Evolutionary conservation across 176 grass and related monocot genomes (phyloP).

Genomic region (Paspalum vaginatum): DNA sequence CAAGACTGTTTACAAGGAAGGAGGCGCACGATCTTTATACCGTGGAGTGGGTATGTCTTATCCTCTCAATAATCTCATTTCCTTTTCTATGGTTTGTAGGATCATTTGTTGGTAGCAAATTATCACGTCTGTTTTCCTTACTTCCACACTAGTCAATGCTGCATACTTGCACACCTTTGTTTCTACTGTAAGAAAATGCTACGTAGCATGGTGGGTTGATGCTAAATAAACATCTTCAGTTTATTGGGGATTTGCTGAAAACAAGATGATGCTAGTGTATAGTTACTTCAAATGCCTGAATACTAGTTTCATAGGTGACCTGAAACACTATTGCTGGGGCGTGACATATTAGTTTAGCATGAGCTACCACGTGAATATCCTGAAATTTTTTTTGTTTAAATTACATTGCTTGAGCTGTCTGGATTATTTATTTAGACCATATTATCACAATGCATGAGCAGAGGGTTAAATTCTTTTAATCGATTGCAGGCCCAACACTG

Average conservation of each 20-base stretch:
- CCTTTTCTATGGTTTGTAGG: background rate
- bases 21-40: conserved; percentile 79
- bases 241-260: background rate
- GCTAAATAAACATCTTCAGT: background rate
- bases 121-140: background rate
- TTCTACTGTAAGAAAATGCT: background rate
- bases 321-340: background rate
- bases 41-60: conserved; percentile 63
- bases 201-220: background rate
- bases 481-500: conserved; percentile 67
- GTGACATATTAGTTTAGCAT: conserved; percentile 16
- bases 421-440: background rate
- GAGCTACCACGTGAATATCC: background rate
- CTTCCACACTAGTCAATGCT: background rate
- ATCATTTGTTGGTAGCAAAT: background rate
- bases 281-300: background rate
- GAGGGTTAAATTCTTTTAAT: background rate
- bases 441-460: background rate
- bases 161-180: conserved; percentile 7
- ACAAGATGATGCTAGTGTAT: background rate
- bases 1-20: conserved; percentile 82
- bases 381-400: background rate
- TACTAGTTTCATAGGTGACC: background rate
- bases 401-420: background rate
- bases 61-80: background rate